phyloP scores from a whole-genome alignment of 495 filamentous ascomycete species.

The Cercophora scortea region DNA sequence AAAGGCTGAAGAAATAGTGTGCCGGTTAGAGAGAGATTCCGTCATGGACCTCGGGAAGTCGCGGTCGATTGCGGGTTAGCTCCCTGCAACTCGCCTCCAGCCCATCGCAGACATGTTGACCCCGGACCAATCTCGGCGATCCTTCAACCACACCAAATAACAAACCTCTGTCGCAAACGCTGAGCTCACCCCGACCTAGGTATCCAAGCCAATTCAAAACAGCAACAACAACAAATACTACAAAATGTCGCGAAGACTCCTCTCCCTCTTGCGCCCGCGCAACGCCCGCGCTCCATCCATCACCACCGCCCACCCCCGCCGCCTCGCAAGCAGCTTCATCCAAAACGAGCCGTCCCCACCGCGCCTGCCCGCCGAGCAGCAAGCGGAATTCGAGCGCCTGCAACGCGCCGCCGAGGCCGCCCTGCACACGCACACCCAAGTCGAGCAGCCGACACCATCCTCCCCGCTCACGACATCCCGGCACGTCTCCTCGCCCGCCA shows the following conservation, averaged over 20 bases:
- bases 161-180: not conserved
- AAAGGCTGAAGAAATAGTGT: too few species aligned
- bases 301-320: not conserved
- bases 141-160: not conserved
- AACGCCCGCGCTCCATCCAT: not conserved
- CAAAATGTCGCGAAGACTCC: conserved; percentile 13
- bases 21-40: too few species aligned
- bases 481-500: conserved; percentile 12
- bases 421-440: conserved; percentile 14
- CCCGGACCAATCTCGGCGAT: not conserved
- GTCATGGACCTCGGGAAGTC: not conserved
- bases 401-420: conserved; percentile 47
- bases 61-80: not conserved
- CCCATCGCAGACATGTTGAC: not conserved
- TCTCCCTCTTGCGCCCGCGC: conserved; percentile 4
- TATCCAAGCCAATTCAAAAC: not conserved
- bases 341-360: conserved; percentile 61
- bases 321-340: conserved; percentile 17
- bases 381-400: conserved; percentile 86
- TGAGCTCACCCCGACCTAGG: not conserved
- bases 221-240: not conserved
- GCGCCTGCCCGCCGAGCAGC: conserved; percentile 76
- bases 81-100: not conserved
- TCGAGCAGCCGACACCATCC: not conserved
- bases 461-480: conserved; percentile 14